A percentile compares a stretch with the other conserved stretches of the same genome.
These are phyloP conservation scores for Thalassiosira ordinaria DNA, from an alignment of 352 stramenopile genomes.

Conservation along the genomic window DNA sequence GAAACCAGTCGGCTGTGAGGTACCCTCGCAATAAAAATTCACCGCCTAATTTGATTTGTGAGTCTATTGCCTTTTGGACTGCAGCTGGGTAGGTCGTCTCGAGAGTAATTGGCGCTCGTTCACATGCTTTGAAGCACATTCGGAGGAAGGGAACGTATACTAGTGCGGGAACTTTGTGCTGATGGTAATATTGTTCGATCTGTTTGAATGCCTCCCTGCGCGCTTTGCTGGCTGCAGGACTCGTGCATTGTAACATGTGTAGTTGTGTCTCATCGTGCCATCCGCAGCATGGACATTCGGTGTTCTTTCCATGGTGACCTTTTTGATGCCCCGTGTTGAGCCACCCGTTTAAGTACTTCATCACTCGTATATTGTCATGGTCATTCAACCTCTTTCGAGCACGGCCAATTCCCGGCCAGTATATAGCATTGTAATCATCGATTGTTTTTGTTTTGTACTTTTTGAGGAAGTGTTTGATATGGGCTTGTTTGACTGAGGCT, in stretches of 20 bases:
- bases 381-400: neutral
- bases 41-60: neutral
- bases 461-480: neutral
- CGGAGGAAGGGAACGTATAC: neutral
- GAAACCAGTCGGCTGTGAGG: neutral
- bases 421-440: neutral
- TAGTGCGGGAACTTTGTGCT: neutral
- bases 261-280: neutral
- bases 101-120: too few species aligned
- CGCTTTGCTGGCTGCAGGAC: neutral
- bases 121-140: too few species aligned
- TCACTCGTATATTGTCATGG: neutral
- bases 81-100: neutral
- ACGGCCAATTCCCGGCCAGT: neutral
- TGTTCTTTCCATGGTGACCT: neutral
- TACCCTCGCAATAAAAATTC: neutral
- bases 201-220: neutral
- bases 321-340: neutral
- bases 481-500: neutral
- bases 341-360: neutral
- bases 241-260: conserved; percentile 1
- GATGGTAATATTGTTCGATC: neutral
- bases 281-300: neutral
- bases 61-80: neutral
- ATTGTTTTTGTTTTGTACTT: neutral